phyloP scores from a whole-genome alignment of 306 rosid genomes.

The Vigna radiata region DNA sequence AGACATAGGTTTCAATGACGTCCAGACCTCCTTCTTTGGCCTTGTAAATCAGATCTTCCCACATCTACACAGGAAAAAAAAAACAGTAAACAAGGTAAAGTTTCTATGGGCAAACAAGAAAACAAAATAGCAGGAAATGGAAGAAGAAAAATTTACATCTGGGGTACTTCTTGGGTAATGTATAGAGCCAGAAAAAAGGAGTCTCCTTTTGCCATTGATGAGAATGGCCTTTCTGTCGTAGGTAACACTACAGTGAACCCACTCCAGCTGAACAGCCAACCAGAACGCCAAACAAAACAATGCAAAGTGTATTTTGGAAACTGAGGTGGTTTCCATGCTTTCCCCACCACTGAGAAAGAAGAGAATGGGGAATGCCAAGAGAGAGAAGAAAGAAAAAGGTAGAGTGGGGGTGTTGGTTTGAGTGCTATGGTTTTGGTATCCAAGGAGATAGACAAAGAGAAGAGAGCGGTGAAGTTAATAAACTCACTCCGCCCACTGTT shows the following conservation, averaged over 20 bases:
- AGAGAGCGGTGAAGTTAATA: neutral
- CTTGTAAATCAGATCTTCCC: constrained; percentile 97
- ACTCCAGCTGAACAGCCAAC: constrained; percentile 52
- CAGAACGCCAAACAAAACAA: constrained; percentile 53
- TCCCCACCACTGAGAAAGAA: neutral
- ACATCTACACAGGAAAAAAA: constrained; percentile 67
- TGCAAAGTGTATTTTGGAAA: constrained; percentile 60
- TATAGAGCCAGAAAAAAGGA: constrained; percentile 95
- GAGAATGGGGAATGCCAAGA: neutral
- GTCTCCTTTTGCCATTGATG: constrained; percentile 91
- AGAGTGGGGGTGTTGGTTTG: neutral
- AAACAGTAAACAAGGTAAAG: neutral
- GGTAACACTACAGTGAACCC: constrained; percentile 69
- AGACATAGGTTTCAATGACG: constrained; percentile 92
- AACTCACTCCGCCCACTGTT: neutral
- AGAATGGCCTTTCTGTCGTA: constrained; percentile 90
- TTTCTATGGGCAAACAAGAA: neutral
- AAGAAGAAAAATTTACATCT: constrained; percentile 65
- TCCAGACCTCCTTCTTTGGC: constrained; percentile 96
- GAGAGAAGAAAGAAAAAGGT: neutral
- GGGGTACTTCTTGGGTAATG: constrained; percentile 99
- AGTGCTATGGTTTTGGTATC: constrained; percentile 28
- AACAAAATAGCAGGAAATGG: neutral
- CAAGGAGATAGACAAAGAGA: constrained; percentile 2
- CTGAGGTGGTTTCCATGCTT: constrained; percentile 65